Percentiles rank a stretch among this genome's conserved stretches.
phyloP scores from a whole-genome alignment of 768 basidiomycete species.

The Boletus eberwhitei region DNA sequence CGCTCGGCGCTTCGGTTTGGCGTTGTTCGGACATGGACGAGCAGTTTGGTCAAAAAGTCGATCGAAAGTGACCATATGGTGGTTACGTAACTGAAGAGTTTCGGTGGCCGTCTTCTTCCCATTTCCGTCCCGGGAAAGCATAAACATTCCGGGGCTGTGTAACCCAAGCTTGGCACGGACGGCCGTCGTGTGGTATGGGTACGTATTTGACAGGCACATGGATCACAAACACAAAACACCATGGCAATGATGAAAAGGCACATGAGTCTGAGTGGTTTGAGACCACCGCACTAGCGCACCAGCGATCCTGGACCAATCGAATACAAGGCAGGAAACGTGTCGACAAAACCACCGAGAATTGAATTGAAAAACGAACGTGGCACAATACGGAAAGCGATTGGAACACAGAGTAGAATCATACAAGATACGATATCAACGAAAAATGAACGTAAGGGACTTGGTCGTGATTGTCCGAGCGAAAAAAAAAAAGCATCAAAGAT shows the following conservation, averaged over 20 bases:
- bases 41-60: not conserved
- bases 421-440: not conserved
- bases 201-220: not conserved
- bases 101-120: not conserved
- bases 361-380: not conserved
- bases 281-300: not conserved
- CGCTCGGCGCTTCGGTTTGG: constrained; percentile 8
- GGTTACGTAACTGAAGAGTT: not conserved
- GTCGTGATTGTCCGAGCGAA: not conserved
- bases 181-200: not conserved
- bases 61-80: not conserved
- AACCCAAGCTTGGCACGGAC: not conserved
- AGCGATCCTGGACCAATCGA: too few species aligned
- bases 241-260: not conserved
- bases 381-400: not conserved
- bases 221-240: not conserved
- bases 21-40: constrained; percentile 17
- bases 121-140: not conserved
- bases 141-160: too few species aligned
- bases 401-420: not conserved
- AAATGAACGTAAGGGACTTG: constrained; percentile 6
- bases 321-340: not conserved
- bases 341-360: not conserved
- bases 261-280: not conserved
- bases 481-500: not conserved